phyloP scores from a whole-genome alignment of 1,139 yeast genomes.

The Sugiyamaella novakii region DNA sequence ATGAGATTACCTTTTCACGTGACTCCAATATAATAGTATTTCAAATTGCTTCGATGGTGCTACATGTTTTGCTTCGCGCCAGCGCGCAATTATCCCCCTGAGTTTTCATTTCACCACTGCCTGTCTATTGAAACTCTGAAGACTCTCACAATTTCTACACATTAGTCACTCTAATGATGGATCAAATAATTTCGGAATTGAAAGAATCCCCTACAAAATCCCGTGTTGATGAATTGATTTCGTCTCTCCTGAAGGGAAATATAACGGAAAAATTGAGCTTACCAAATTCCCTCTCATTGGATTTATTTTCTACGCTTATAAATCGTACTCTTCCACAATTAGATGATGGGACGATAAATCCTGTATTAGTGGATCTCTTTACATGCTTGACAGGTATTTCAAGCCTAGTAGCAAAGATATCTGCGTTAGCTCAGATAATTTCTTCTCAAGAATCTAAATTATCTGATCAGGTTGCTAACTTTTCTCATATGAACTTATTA shows the following conservation, averaged over 20 bases:
- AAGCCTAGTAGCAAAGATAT: conserved; percentile 21
- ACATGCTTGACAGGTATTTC: conserved; percentile 27
- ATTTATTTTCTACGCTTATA: conserved; percentile 25
- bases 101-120: too few relatives aligned
- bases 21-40: too few relatives aligned
- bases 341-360: conserved; percentile 13
- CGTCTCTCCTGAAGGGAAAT: background rate
- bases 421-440: conserved; percentile 16
- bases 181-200: conserved; percentile 9
- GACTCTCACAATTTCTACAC: too few relatives aligned
- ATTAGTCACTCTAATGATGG: too few relatives aligned
- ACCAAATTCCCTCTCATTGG: conserved; percentile 19
- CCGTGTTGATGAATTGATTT: conserved; percentile 6
- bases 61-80: too few relatives aligned
- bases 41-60: too few relatives aligned
- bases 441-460: conserved; percentile 12
- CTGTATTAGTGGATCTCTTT: conserved; percentile 20
- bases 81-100: too few relatives aligned
- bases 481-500: conserved; percentile 12
- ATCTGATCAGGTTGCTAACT: conserved; percentile 11
- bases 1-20: too few relatives aligned
- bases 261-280: background rate
- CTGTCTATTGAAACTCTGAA: too few relatives aligned
- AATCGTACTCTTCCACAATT: conserved; percentile 28
- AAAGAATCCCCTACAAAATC: conserved; percentile 6